phyloP scores from a whole-genome alignment of 2,329 filamentous ascomycete species.

The Huntiella moniliformis region DNA sequence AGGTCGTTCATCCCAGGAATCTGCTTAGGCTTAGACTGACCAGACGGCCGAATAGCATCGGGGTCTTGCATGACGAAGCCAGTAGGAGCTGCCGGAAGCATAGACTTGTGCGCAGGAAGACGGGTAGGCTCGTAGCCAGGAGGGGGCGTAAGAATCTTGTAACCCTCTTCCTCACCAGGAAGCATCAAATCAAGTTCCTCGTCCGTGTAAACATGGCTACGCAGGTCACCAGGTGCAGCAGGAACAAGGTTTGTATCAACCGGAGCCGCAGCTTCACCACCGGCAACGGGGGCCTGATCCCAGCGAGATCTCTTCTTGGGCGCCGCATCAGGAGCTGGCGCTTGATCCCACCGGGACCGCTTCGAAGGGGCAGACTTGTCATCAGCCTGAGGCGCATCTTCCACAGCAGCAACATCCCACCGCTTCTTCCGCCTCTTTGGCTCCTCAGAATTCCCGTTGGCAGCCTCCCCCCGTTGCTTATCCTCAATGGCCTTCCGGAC shows the following conservation, averaged over 20 bases:
- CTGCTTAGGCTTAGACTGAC: slow-evolving; percentile 83
- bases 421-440: slow-evolving; percentile 80
- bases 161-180: slow-evolving; percentile 73
- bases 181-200: slow-evolving; percentile 88
- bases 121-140: slow-evolving; percentile 78
- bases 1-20: slow-evolving; percentile 91
- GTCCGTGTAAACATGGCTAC: slow-evolving; percentile 71
- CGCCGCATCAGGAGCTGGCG: slow-evolving; percentile 41
- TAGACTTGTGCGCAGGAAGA: slow-evolving; percentile 52
- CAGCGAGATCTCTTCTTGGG: slow-evolving; percentile 68
- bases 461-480: slow-evolving; percentile 51
- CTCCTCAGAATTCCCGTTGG: slow-evolving; percentile 51
- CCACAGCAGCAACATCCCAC: slow-evolving; percentile 52
- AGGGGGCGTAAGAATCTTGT: slow-evolving; percentile 77
- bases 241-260: slow-evolving; percentile 34
- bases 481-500: slow-evolving; percentile 65
- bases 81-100: slow-evolving; percentile 44
- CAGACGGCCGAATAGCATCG: slow-evolving; percentile 61
- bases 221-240: slow-evolving; percentile 63
- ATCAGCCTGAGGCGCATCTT: slow-evolving; percentile 23
- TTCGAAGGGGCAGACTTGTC: slow-evolving; percentile 37
- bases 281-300: slow-evolving; percentile 75
- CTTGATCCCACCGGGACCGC: slow-evolving; percentile 75
- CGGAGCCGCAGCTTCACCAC: slow-evolving; percentile 54
- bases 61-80: slow-evolving; percentile 98